Percentiles rank a stretch among this genome's conserved stretches.
phyloP scores from a whole-genome alignment of 2,329 filamentous ascomycete species.

The Colletotrichum tanaceti region DNA sequence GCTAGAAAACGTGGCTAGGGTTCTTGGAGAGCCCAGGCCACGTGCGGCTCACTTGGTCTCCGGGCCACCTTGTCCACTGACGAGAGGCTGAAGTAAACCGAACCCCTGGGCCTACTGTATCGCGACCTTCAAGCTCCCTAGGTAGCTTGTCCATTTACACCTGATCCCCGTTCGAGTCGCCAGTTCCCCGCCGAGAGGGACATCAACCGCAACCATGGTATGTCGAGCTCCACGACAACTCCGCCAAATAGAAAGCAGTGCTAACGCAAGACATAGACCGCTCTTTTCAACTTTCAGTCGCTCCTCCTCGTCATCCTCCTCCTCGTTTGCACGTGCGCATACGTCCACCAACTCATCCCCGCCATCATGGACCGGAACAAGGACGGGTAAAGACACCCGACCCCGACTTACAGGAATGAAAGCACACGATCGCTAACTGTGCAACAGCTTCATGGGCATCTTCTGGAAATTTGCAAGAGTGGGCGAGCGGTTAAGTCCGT shows the following conservation, averaged over 20 bases:
- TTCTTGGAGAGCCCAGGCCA: constrained; percentile 17
- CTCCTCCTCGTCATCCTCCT: constrained; percentile 94
- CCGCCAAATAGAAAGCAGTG: neutral
- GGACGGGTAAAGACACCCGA: constrained; percentile 73
- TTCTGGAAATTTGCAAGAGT: constrained; percentile 97
- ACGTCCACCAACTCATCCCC: constrained; percentile 90
- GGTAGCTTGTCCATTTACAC: constrained; percentile 26
- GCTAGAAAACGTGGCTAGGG: constrained; percentile 17
- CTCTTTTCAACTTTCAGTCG: constrained; percentile 98
- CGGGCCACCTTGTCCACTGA: constrained; percentile 39
- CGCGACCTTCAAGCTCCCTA: constrained; percentile 20
- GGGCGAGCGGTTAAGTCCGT: constrained; percentile 92
- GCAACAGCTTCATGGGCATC: constrained; percentile 76
- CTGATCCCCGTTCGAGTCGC: constrained; percentile 20
- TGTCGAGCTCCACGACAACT: neutral
- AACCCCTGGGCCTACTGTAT: constrained; percentile 23
- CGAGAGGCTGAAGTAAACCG: constrained; percentile 23
- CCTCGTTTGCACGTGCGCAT: constrained; percentile 94
- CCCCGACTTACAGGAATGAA: constrained; percentile 26
- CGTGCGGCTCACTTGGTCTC: constrained; percentile 26
- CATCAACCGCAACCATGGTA: constrained; percentile 44
- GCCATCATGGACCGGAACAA: constrained; percentile 93
- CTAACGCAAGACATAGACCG: constrained; percentile 69
- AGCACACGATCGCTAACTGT: constrained; percentile 1
- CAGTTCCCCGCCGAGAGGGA: constrained; percentile 27